Evolutionary conservation across 2,329 filamentous ascomycete genomes (phyloP).

Genomic region (Grosmannia huntii): DNA sequence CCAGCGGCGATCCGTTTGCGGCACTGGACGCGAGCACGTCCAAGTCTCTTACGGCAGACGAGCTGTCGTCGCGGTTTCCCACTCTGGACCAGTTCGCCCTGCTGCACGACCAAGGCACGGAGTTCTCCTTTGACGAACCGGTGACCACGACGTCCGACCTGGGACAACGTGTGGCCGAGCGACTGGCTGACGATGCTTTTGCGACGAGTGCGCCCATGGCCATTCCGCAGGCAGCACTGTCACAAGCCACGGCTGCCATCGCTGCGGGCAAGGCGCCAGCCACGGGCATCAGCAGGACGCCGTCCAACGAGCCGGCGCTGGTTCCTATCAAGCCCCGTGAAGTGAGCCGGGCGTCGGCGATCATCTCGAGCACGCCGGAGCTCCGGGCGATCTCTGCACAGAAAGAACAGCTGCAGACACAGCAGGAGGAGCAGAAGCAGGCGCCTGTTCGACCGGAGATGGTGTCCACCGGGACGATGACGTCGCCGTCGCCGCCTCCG

Average conservation of each 20-base stretch:
- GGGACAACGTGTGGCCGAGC: constrained; percentile 57
- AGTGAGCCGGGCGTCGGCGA: constrained; percentile 49
- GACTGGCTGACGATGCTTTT: constrained; percentile 77
- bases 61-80: constrained; percentile 75
- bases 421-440: constrained; percentile 14
- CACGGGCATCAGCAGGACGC: constrained; percentile 11
- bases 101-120: constrained; percentile 68
- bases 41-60: constrained; percentile 47
- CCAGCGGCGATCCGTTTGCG: constrained; percentile 74
- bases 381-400: constrained; percentile 43
- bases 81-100: constrained; percentile 88
- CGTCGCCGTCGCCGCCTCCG: constrained; percentile 43
- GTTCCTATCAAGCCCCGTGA: constrained; percentile 16
- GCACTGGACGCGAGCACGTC: constrained; percentile 56
- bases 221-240: constrained; percentile 8
- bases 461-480: constrained; percentile 67
- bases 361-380: constrained; percentile 50
- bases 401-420: constrained; percentile 9
- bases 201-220: constrained; percentile 27
- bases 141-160: neutral
- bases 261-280: too few relatives aligned
- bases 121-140: constrained; percentile 65
- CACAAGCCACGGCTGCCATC: constrained; percentile 8
- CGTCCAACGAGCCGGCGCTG: neutral
- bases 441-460: constrained; percentile 19